phyloP scores from a whole-genome alignment of 108 stramenopile genomes.

The Cyclotella sp. region DNA sequence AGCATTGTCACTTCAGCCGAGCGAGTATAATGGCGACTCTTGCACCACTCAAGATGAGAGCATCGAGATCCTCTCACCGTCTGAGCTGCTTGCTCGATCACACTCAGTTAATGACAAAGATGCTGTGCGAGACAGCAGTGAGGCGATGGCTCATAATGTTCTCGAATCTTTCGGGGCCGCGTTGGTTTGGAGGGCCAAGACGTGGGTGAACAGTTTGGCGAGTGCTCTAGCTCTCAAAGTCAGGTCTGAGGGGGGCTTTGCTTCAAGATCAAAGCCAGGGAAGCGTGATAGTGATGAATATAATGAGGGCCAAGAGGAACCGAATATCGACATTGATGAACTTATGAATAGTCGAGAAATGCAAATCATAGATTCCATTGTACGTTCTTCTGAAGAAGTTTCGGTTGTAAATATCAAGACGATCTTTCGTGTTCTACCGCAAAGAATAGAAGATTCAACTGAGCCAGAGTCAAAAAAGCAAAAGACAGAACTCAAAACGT shows the following conservation, averaged over 20 bases:
- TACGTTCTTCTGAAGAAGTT: slow-evolving; percentile 55
- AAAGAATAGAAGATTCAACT: slow-evolving; percentile 35
- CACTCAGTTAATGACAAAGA: slow-evolving; percentile 75
- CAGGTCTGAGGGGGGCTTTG: slow-evolving; percentile 39
- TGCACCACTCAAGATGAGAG: slow-evolving; percentile 1
- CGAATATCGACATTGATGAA: slow-evolving; percentile 11
- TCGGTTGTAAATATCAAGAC: slow-evolving; percentile 68
- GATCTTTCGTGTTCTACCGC: slow-evolving; percentile 68
- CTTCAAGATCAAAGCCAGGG: not conserved
- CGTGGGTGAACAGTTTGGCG: slow-evolving; percentile 72
- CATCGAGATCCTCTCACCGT: slow-evolving; percentile 45
- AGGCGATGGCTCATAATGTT: slow-evolving; percentile 79
- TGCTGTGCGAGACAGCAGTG: slow-evolving; percentile 65
- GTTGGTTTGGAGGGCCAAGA: slow-evolving; percentile 75
- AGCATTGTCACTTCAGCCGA: slow-evolving; percentile 61
- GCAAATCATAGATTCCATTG: slow-evolving; percentile 53
- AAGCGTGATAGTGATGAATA: not conserved
- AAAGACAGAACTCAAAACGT: slow-evolving; percentile 38
- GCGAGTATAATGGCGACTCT: not conserved
- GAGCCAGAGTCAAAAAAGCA: slow-evolving; percentile 43
- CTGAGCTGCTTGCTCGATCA: slow-evolving; percentile 62
- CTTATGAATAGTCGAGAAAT: slow-evolving; percentile 53
- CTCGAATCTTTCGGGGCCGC: slow-evolving; percentile 81
- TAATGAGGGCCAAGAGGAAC: slow-evolving; percentile 7
- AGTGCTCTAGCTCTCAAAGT: slow-evolving; percentile 62